Evolutionary conservation across 2,329 filamentous ascomycete species (phyloP).

Genomic region (Monilinia vaccinii-corymbosi): DNA sequence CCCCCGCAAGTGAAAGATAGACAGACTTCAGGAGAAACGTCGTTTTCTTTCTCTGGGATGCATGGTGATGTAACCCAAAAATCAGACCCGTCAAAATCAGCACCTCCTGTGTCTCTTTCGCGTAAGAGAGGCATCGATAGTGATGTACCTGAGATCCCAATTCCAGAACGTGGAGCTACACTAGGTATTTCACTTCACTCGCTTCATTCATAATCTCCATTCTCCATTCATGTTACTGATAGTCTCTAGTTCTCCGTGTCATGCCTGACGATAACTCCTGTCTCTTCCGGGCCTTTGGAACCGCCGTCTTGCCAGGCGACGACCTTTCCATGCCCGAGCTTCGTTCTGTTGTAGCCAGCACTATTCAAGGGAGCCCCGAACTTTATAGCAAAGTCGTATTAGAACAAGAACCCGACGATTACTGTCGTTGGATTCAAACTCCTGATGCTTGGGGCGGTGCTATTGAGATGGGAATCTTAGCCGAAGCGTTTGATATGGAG

Average conservation of each 20-base stretch:
- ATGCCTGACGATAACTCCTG: constrained; percentile 98
- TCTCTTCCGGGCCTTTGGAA: constrained; percentile 82
- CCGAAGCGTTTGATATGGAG: constrained; percentile 75
- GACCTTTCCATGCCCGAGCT: constrained; percentile 63
- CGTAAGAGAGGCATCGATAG: constrained; percentile 24
- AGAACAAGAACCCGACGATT: constrained; percentile 59
- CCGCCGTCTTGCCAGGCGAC: constrained; percentile 55
- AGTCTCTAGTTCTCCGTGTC: constrained; percentile 60
- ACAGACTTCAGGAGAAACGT: not conserved
- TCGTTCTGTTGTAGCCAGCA: constrained; percentile 66
- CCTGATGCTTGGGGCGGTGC: constrained; percentile 83
- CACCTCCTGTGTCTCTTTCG: constrained; percentile 20
- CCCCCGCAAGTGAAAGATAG: not conserved
- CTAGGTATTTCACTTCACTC: constrained; percentile 34
- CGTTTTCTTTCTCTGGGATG: constrained; percentile 14
- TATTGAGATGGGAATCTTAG: constrained; percentile 81
- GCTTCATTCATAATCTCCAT: not conserved
- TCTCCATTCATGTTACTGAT: constrained; percentile 4
- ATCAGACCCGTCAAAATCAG: not conserved
- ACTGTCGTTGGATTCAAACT: constrained; percentile 73
- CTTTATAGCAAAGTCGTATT: constrained; percentile 70
- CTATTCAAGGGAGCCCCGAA: constrained; percentile 64
- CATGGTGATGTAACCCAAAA: not conserved
- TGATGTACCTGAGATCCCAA: constrained; percentile 32
- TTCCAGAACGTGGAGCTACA: constrained; percentile 42